A percentile compares a stretch with the other conserved stretches of the same genome.
Conservation (phyloP, 257 asterid species). For the Ajuga chamaepitys region DNA sequence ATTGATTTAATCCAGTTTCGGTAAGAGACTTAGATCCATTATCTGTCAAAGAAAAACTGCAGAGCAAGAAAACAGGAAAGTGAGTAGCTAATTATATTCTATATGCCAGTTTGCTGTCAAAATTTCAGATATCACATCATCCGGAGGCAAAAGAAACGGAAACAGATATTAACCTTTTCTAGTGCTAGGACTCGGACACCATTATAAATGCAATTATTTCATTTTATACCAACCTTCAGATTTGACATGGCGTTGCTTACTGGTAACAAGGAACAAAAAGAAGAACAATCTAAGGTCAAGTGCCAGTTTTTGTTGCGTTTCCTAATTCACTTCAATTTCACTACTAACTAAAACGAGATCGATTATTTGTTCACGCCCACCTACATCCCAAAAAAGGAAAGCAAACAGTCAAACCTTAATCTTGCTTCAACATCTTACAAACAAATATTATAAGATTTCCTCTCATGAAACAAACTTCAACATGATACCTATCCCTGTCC, state of each 20-base stretch:
- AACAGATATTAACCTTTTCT: not conserved
- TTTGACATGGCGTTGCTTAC: not conserved
- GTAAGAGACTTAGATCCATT: conserved; percentile 25
- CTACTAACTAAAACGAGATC: not conserved
- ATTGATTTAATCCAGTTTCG: conserved; percentile 29
- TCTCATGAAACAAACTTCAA: not conserved
- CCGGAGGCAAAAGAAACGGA: not conserved
- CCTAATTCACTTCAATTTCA: not conserved
- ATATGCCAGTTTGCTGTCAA: not conserved
- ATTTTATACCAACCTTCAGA: not conserved
- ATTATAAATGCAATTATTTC: not conserved
- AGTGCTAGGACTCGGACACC: not conserved
- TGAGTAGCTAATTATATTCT: conserved; percentile 16
- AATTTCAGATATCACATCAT: not conserved
- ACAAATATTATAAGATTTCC: not conserved
- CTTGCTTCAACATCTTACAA: not conserved
- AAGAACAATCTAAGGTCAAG: not conserved
- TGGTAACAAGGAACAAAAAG: not conserved
- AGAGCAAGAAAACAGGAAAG: conserved; percentile 26
- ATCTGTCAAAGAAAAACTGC: conserved; percentile 35
- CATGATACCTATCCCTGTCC: not conserved
- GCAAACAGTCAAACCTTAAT: not conserved
- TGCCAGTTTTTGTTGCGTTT: not conserved
- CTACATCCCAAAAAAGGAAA: not conserved
- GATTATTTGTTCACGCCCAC: not conserved